phyloP scores from a whole-genome alignment of 768 basidiomycete species.

The Calvatia gigantea region DNA sequence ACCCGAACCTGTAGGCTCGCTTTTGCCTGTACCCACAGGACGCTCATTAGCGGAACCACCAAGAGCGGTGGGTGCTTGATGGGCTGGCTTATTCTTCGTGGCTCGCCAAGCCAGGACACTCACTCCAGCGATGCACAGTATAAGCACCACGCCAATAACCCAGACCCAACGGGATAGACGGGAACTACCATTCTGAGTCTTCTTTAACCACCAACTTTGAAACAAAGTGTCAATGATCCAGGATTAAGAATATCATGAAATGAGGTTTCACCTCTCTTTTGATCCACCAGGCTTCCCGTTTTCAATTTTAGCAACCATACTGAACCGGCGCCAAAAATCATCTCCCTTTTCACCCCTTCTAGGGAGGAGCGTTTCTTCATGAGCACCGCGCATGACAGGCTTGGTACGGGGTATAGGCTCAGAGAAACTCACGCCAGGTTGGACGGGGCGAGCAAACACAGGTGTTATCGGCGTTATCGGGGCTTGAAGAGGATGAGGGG shows the following conservation, averaged over 20 bases:
- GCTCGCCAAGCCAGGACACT: conserved; percentile 59
- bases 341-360: conserved; percentile 71
- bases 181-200: conserved; percentile 53
- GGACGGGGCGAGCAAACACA: conserved; percentile 62
- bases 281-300: conserved; percentile 31
- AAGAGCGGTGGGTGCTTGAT: conserved; percentile 44
- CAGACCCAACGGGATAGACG: conserved; percentile 67
- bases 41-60: conserved; percentile 10
- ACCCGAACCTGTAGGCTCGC: neutral
- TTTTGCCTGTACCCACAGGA: neutral
- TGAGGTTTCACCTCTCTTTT: conserved; percentile 38
- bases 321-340: conserved; percentile 86
- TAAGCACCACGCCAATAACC: conserved; percentile 56
- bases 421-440: conserved; percentile 39
- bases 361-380: conserved; percentile 66
- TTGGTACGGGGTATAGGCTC: conserved; percentile 28
- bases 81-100: conserved; percentile 44
- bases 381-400: conserved; percentile 64
- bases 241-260: neutral
- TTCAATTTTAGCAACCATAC: conserved; percentile 76
- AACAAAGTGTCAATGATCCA: neutral
- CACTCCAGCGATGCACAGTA: conserved; percentile 51
- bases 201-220: conserved; percentile 60
- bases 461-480: conserved; percentile 79
- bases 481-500: conserved; percentile 73